These are phyloP conservation scores for Backusella liffmaniae DNA, from an alignment of 192 early-diverging fungal genomes.

Conservation along the genomic window DNA sequence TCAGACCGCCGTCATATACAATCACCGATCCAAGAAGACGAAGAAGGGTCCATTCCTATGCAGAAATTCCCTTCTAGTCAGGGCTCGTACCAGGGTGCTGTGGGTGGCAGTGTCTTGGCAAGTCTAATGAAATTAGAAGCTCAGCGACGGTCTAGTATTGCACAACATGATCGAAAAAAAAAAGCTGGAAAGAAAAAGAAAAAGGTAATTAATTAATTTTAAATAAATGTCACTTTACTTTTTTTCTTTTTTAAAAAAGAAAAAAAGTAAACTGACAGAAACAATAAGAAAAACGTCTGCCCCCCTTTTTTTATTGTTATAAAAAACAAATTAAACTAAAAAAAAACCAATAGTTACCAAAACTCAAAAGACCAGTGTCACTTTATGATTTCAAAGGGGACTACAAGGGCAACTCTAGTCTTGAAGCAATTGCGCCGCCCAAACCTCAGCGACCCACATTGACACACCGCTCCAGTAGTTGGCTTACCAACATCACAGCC, in stretches of 20 bases:
- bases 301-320: no score
- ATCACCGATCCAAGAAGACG: neutral
- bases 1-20: neutral
- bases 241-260: neutral
- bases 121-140: conserved; percentile 34
- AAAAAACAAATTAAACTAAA: neutral
- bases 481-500: conserved; percentile 15
- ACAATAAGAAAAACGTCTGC: no score
- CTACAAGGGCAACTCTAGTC: neutral
- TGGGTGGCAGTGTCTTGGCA: conserved; percentile 26
- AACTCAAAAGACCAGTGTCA: conserved; percentile 9
- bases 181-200: neutral
- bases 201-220: neutral
- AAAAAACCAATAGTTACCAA: neutral
- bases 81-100: neutral
- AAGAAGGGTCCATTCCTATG: neutral
- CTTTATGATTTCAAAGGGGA: neutral
- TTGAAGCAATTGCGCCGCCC: conserved; percentile 2
- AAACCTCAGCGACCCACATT: conserved; percentile 1
- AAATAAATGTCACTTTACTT: neutral
- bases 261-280: no score
- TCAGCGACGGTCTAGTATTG: conserved; percentile 12
- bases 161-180: neutral
- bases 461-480: conserved; percentile 23
- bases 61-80: neutral